Evolutionary conservation across 306 rosid genomes (phyloP), one percentile per base, ranked within the genome.

Genomic region (Sesbania bispinosa): DNA sequence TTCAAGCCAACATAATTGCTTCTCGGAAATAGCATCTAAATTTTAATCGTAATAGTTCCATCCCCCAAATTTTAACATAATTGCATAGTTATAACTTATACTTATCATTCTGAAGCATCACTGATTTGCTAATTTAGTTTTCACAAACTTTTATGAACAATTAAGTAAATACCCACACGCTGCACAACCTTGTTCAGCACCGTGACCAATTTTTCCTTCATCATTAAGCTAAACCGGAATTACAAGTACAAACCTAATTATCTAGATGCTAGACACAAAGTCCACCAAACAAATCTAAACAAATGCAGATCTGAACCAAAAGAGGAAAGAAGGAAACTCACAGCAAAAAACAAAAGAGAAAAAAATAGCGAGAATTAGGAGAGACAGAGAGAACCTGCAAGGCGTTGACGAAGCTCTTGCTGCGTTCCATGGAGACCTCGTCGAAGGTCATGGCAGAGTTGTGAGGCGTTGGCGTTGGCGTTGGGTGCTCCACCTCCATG

Each of bases 381-480:
- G 11, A 67, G 38, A n/a, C 5, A 39, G 15, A 58, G 35, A 6
- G 74, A 66, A 94, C 99, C 99, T 94, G 99, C 78, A 94, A 84
- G 39, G 99, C 89, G 69, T 88, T 90, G 73, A 94, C 90, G 82
- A 94, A 94, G 88, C 87, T 85, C 85, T 87, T 91, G 85, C 99
- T 94, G 24, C 99, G 91, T 58, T 91, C 97, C 99, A 91, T 94
- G 80, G 96, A 91, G 59, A 81, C 96, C 76, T 89, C 97, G 26
- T 94, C 97, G 85, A 89, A 94, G 42, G 97, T 91, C 99, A 86
- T 91, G 74, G 90, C 83, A 20, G 92, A 82, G 62, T 76, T 81
- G 67, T 58, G 80, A 24, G 79, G 67, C 73, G 86, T 67, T 30
- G 83, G n/a, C n/a, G n/a, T n/a, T n/a, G n/a, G 11, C 23, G 82